Conservation (phyloP, 108 stramenopile species). For the Mayamaea pseudoterrestris region DNA sequence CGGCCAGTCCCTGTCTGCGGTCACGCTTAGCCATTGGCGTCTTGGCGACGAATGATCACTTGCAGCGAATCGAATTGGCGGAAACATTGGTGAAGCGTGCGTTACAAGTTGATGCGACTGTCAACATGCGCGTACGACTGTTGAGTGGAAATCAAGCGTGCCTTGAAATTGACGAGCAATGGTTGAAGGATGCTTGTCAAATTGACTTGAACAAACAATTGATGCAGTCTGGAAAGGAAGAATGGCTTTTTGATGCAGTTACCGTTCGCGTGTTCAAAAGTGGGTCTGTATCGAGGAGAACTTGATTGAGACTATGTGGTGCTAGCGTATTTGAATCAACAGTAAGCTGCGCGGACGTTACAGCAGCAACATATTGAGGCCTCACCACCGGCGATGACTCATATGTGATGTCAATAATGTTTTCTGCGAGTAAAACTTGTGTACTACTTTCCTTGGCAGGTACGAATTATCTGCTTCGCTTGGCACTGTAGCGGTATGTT, state of each 20-base stretch:
- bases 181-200: not conserved
- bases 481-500: too few relatives aligned
- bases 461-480: too few relatives aligned
- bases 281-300: conserved; percentile 27
- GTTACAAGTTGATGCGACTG: conserved; percentile 17
- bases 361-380: too few relatives aligned
- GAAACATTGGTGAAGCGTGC: conserved; percentile 41
- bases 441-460: too few relatives aligned
- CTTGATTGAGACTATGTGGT: too few relatives aligned
- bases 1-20: conserved; percentile 87
- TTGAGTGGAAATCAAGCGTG: conserved; percentile 44
- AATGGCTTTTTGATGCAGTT: conserved; percentile 30
- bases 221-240: conserved; percentile 12
- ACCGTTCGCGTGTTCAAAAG: conserved; percentile 29
- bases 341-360: too few relatives aligned
- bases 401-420: too few relatives aligned
- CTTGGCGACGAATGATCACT: conserved; percentile 50
- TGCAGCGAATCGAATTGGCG: conserved; percentile 55
- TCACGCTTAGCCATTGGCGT: conserved; percentile 87
- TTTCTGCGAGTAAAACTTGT: too few relatives aligned
- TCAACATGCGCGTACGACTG: conserved; percentile 58
- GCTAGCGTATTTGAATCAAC: too few relatives aligned
- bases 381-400: too few relatives aligned
- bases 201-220: conserved; percentile 1
- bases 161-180: conserved; percentile 50